Evolutionary conservation across 768 basidiomycete genomes (phyloP).

Genomic region (Tremella mesenterica): DNA sequence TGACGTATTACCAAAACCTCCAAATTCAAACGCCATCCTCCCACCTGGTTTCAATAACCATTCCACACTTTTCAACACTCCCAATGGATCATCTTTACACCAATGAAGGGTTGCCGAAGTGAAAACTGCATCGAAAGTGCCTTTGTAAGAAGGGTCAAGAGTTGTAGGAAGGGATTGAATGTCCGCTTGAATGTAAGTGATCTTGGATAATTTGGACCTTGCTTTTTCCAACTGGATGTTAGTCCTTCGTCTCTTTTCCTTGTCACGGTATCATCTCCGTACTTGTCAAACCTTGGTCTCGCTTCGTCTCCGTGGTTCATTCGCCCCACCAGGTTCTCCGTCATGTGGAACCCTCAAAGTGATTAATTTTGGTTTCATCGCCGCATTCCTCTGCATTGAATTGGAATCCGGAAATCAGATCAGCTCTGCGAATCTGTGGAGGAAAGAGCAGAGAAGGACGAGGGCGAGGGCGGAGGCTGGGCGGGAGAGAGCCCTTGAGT

Average conservation of each 20-base stretch:
- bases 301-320: background rate
- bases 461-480: no score
- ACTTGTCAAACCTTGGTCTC: background rate
- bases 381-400: no score
- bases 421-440: no score
- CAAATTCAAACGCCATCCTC: slow-evolving; percentile 66
- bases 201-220: slow-evolving; percentile 35
- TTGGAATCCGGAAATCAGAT: background rate
- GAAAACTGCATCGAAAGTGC: slow-evolving; percentile 65
- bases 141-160: slow-evolving; percentile 24
- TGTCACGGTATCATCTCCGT: background rate
- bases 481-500: no score
- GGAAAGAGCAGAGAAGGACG: no score
- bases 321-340: no score
- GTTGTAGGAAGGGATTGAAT: slow-evolving; percentile 47
- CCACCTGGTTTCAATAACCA: slow-evolving; percentile 61
- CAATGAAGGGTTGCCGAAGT: slow-evolving; percentile 74
- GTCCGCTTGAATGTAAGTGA: slow-evolving; percentile 19
- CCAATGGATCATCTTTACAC: slow-evolving; percentile 66
- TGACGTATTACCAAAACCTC: slow-evolving; percentile 65
- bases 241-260: background rate
- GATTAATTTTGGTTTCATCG: no score
- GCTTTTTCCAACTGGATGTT: slow-evolving; percentile 52
- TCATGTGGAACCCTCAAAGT: no score
- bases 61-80: slow-evolving; percentile 57